A percentile compares a stretch with the other conserved stretches of the same genome.
These are phyloP conservation scores for Blastocystis sp. DNA, from an alignment of 352 stramenopile species.

Conservation along the genomic window DNA sequence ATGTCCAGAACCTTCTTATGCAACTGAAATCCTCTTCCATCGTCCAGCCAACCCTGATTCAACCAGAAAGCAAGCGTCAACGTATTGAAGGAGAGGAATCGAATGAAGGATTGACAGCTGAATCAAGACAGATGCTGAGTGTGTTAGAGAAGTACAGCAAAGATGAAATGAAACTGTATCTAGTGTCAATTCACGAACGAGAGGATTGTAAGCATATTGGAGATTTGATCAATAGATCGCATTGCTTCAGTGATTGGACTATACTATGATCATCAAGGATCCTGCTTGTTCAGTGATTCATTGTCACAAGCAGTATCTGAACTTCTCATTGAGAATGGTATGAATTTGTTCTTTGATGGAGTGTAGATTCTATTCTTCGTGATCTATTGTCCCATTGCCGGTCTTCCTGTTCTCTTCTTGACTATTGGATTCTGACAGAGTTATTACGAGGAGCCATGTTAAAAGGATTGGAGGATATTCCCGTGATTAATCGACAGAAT, in stretches of 20 bases:
- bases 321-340: background rate
- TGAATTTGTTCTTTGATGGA: background rate
- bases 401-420: background rate
- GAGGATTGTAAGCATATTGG: background rate
- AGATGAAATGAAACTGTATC: background rate
- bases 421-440: background rate
- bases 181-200: background rate
- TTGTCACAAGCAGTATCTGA: background rate
- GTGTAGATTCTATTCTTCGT: background rate
- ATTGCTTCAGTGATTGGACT: background rate
- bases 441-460: background rate
- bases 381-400: background rate
- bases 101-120: background rate
- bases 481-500: background rate
- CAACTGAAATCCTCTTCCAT: background rate
- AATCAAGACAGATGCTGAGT: background rate
- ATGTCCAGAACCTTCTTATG: constrained; percentile 17
- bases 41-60: background rate
- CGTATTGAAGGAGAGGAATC: background rate
- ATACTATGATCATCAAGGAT: background rate
- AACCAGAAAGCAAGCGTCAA: background rate
- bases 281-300: background rate
- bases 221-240: background rate
- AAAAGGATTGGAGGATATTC: background rate
- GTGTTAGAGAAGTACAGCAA: background rate